Evolutionary conservation across 495 filamentous ascomycete species (phyloP), one percentile per base, ranked within the genome.

Genomic region (Penicillium lividum): DNA sequence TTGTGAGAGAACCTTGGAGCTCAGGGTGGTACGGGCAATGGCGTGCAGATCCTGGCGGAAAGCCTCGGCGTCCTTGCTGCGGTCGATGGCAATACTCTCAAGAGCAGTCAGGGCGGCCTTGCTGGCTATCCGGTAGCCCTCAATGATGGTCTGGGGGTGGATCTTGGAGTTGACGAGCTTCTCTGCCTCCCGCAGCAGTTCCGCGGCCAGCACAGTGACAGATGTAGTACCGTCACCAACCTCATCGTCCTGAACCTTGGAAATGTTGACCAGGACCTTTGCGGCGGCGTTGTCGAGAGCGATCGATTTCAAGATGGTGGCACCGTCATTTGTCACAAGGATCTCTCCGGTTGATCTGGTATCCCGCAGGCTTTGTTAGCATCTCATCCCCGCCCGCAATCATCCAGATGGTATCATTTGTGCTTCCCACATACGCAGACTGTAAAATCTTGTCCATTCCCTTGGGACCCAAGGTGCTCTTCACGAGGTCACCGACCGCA

Each of bases 371-470:
- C 36, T 40, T 31, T 5, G 58, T 70, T 56, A 66, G 59, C 63
- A 61, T 42, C 53, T 60, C 33, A 44, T 56, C 36, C 46, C 29
- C 46, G 25, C 45, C 47, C 57, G 40, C 51, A 40, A 42, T 49
- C 7, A 33, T 30, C 31, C 16, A 43, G 53, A 46, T 46, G 47
- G 54, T 50, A 11, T 43, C 49, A 52, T 27, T 38, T 34, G 22
- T 43, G 59, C 7, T 62, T 62, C 42, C 28, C 59, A 81, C 84
- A 43, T 84, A 96, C 89, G 92, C 95, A 77, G 93, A 97, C 72
- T 98, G 94, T 72, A 98, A 77, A 73, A 98, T 98, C 81, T 98
- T 98, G 79, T 98, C 95, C 95, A 98, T 98, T 65, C 94, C 94
- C 80, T 98, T 97, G 2, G 94, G 95, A 11, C 94, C 94, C 13